Evolutionary conservation across 2,329 filamentous ascomycete genomes (phyloP).

Genomic region (Talaromyces funiculosus): DNA sequence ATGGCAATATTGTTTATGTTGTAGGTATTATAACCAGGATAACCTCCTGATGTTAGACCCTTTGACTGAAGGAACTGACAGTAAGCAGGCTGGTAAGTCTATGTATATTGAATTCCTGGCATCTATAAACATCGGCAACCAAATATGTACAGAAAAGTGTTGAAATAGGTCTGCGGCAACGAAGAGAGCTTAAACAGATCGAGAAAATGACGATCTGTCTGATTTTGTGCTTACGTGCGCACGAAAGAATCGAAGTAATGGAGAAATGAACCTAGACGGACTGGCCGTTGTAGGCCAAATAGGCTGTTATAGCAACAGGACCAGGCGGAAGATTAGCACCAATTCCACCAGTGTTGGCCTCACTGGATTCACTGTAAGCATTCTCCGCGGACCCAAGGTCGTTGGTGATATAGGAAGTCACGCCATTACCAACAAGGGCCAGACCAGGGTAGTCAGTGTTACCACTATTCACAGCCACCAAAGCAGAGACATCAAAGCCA

Average conservation of each 20-base stretch:
- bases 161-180: neutral
- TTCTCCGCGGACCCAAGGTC: neutral
- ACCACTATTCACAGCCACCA: slow-evolving; percentile 26
- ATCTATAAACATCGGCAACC: neutral
- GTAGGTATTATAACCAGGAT: too few species aligned
- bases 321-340: neutral
- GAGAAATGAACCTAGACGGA: neutral
- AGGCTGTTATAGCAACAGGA: neutral
- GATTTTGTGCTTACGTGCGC: neutral
- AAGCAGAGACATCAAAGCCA: slow-evolving; percentile 36
- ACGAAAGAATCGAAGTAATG: neutral
- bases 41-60: too few species aligned
- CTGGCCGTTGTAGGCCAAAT: neutral
- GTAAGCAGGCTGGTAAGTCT: too few species aligned
- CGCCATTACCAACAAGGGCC: slow-evolving; percentile 11
- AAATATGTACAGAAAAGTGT: neutral
- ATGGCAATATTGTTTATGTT: too few species aligned
- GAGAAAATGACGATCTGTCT: neutral
- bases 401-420: neutral
- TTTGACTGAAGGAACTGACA: too few species aligned
- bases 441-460: slow-evolving; percentile 29
- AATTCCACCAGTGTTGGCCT: neutral
- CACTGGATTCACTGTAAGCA: neutral
- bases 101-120: neutral
- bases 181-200: neutral